Conservation (phyloP, 1,284 basidiomycete genomes). For the Ganoderma lingzhi region DNA sequence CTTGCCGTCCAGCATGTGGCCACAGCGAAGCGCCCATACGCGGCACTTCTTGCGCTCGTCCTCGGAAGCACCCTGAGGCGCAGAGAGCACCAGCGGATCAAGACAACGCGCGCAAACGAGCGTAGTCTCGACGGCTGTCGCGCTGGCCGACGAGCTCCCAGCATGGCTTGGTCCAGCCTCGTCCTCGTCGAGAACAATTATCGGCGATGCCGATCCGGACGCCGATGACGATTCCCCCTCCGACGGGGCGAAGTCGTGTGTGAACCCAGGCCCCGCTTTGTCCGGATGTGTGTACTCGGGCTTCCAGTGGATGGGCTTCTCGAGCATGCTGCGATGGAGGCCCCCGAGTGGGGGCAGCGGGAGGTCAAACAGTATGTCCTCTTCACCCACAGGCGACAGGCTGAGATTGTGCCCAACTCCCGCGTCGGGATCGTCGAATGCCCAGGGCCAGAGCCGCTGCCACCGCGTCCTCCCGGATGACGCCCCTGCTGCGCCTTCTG, state of each 20-base stretch:
- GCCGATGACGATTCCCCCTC: constrained; percentile 34
- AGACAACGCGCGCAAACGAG: constrained; percentile 71
- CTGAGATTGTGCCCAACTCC: constrained; percentile 10
- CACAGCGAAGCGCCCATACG: constrained; percentile 76
- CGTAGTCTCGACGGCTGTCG: constrained; percentile 38
- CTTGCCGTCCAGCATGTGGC: constrained; percentile 80
- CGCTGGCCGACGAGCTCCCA: constrained; percentile 25
- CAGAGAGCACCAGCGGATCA: constrained; percentile 58
- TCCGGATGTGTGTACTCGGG: constrained; percentile 69
- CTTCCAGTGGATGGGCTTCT: constrained; percentile 49
- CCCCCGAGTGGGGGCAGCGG: background rate
- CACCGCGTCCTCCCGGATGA: constrained; percentile 7
- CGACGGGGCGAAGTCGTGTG: constrained; percentile 63
- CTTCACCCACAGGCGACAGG: constrained; percentile 16
- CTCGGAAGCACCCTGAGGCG: constrained; percentile 41
- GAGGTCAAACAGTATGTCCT: constrained; percentile 16
- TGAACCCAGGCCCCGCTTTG: constrained; percentile 63
- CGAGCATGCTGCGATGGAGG: constrained; percentile 8
- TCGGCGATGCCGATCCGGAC: constrained; percentile 44
- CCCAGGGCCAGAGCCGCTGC: constrained; percentile 20
- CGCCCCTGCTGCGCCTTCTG: background rate
- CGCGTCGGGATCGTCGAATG: constrained; percentile 3
- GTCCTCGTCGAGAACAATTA: constrained; percentile 43
- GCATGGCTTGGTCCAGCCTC: constrained; percentile 29
- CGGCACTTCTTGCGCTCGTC: constrained; percentile 49